Percentiles rank a stretch among this genome's conserved stretches.
Conservation (phyloP, 345 rosid genomes). For the Draba incana region DNA sequence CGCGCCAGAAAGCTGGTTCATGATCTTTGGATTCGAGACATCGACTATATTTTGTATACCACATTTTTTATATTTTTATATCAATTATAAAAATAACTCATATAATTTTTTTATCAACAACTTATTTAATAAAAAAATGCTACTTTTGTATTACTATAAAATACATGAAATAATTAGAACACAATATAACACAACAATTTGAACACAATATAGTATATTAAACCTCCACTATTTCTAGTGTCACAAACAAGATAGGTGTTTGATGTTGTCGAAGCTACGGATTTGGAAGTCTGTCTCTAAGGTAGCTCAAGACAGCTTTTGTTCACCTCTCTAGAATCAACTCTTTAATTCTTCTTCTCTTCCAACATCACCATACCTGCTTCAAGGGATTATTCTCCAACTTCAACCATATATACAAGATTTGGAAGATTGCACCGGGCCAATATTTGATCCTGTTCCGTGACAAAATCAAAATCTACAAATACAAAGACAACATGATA, state of each 20-base stretch:
- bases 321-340: constrained; percentile 69
- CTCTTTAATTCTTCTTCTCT: not conserved
- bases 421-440: constrained; percentile 68
- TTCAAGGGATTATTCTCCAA: constrained; percentile 73
- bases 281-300: constrained; percentile 80
- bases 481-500: constrained; percentile 20
- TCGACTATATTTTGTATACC: too few species aligned
- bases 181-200: too few species aligned
- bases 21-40: too few species aligned
- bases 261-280: constrained; percentile 35
- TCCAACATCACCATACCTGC: constrained; percentile 53
- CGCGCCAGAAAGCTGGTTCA: too few species aligned
- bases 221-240: too few species aligned
- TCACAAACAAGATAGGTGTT: constrained; percentile 25
- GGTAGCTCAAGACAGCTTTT: constrained; percentile 74
- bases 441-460: constrained; percentile 80
- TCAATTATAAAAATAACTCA: too few species aligned
- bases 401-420: constrained; percentile 67
- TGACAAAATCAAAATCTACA: constrained; percentile 78
- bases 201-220: too few species aligned
- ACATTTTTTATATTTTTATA: too few species aligned
- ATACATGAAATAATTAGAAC: too few species aligned
- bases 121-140: too few species aligned
- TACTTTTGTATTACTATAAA: too few species aligned
- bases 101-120: too few species aligned